Conservation (phyloP, 2,329 filamentous ascomycete genomes). For the Endoconidiophora laricicola region DNA sequence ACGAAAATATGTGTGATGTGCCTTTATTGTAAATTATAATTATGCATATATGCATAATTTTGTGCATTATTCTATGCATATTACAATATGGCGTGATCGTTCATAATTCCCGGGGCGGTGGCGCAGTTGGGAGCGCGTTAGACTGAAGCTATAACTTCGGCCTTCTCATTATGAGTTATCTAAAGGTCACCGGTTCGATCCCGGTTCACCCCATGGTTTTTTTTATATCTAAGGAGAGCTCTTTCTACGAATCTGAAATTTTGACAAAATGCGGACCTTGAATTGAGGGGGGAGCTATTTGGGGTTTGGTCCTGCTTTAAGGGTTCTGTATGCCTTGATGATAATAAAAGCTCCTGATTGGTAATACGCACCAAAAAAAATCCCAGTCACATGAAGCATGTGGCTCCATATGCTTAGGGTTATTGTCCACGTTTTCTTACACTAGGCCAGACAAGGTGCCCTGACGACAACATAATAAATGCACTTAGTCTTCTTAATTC, state of each 20-base stretch:
- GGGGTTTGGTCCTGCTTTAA: too few species aligned
- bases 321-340: too few species aligned
- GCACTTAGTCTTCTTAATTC: too few species aligned
- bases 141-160: constrained; percentile 12
- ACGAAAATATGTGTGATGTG: background rate
- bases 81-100: background rate
- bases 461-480: too few species aligned
- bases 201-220: constrained; percentile 10
- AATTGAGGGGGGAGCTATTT: too few species aligned
- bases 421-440: too few species aligned
- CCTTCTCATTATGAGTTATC: constrained; percentile 10
- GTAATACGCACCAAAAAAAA: background rate
- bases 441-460: background rate
- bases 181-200: constrained; percentile 13
- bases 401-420: background rate
- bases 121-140: constrained; percentile 14
- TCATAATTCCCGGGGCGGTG: constrained; percentile 6
- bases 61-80: background rate
- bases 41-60: background rate
- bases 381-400: background rate
- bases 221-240: background rate
- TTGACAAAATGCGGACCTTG: too few species aligned
- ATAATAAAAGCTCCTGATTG: background rate
- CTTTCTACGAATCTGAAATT: too few species aligned
- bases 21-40: background rate